These are phyloP conservation scores for Rhizophagus sp. DNA, from an alignment of 192 early-diverging fungal species.

Conservation along the genomic window DNA sequence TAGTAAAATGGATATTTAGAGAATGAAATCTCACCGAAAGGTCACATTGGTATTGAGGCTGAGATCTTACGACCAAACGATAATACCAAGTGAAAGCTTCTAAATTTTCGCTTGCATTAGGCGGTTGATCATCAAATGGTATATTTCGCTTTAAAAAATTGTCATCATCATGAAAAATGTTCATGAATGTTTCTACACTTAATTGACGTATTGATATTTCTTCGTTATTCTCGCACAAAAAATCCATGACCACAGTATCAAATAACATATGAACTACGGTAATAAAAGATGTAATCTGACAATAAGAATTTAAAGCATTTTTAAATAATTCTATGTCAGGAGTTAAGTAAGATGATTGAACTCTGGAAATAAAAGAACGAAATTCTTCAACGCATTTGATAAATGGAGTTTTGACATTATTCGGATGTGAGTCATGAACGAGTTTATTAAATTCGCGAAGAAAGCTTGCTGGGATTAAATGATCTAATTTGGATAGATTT, in stretches of 20 bases:
- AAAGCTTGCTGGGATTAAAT: constrained; percentile 17
- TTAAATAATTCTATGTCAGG: background rate
- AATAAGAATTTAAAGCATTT: constrained; percentile 19
- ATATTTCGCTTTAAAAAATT: constrained; percentile 4
- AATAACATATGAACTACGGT: constrained; percentile 30
- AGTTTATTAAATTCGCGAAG: constrained; percentile 29
- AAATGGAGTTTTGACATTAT: background rate
- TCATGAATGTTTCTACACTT: constrained; percentile 22
- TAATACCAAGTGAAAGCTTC: constrained; percentile 29
- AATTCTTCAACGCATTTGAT: constrained; percentile 12
- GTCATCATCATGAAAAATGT: constrained; percentile 28
- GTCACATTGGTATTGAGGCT: background rate
- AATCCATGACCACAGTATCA: constrained; percentile 23
- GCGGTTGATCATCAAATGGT: background rate
- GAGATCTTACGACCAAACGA: background rate
- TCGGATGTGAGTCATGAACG: constrained; percentile 8
- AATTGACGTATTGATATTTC: background rate
- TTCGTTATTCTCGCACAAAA: constrained; percentile 8
- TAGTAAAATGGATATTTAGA: constrained; percentile 8
- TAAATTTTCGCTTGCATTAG: background rate
- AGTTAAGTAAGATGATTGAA: background rate
- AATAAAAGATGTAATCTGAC: constrained; percentile 29
- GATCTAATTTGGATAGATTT: background rate
- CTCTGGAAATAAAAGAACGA: background rate
- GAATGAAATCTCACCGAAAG: background rate